A percentile compares a stretch with the other conserved stretches of the same genome.
These are phyloP conservation scores for Fusarium torulosum DNA, from an alignment of 2,329 filamentous ascomycete genomes.

Conservation along the genomic window DNA sequence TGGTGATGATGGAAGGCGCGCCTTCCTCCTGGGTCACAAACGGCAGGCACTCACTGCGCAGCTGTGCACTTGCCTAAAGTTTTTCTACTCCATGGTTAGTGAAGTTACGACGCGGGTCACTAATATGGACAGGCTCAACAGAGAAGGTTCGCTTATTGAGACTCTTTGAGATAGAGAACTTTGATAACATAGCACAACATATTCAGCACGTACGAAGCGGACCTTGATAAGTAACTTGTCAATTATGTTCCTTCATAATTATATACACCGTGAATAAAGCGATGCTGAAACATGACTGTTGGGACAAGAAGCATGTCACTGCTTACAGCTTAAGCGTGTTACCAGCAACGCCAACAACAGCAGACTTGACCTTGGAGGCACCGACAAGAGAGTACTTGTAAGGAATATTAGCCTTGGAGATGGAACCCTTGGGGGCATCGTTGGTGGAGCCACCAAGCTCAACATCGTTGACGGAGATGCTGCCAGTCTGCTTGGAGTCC, in stretches of 20 bases:
- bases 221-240: background rate
- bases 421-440: slow-evolving; percentile 62
- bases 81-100: background rate
- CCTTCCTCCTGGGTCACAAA: background rate
- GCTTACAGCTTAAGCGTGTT: slow-evolving; percentile 54
- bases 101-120: background rate
- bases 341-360: slow-evolving; percentile 57
- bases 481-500: slow-evolving; percentile 58
- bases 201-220: background rate
- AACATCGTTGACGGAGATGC: slow-evolving; percentile 58
- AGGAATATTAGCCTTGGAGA: slow-evolving; percentile 64
- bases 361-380: slow-evolving; percentile 59
- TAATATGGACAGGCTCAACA: background rate
- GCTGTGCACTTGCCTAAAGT: background rate
- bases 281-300: background rate
- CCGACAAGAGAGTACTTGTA: slow-evolving; percentile 64
- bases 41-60: background rate
- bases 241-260: background rate
- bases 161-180: background rate
- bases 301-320: background rate
- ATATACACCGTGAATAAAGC: background rate
- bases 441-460: slow-evolving; percentile 55
- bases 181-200: background rate
- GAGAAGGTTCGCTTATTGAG: no score
- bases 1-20: background rate